Evolutionary conservation across 345 rosid genomes (phyloP).

Genomic region (Syzygium aqueum): DNA sequence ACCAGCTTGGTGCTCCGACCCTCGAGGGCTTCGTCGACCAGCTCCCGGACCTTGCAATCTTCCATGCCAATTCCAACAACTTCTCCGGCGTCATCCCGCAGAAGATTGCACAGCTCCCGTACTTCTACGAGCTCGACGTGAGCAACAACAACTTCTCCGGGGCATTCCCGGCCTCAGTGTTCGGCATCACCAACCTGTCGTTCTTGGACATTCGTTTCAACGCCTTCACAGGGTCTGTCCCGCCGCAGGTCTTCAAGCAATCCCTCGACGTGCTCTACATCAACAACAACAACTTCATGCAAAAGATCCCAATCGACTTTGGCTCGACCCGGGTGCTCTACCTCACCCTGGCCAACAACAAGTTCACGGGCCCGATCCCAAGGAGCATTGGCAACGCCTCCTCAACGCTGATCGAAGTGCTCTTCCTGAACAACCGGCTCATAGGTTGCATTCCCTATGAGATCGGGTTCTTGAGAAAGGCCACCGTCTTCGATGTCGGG

Average conservation of each 20-base stretch:
- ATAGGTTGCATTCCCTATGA: slow-evolving; percentile 35
- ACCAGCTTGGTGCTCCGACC: neutral
- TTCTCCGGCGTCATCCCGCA: slow-evolving; percentile 10
- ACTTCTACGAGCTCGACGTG: slow-evolving; percentile 30
- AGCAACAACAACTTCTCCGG: slow-evolving; percentile 71
- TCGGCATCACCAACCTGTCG: slow-evolving; percentile 7
- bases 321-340: slow-evolving; percentile 20
- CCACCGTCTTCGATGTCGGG: slow-evolving; percentile 28
- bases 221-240: slow-evolving; percentile 27
- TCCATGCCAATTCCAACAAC: slow-evolving; percentile 44
- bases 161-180: slow-evolving; percentile 16
- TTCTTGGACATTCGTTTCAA: slow-evolving; percentile 39
- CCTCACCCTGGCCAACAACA: slow-evolving; percentile 37
- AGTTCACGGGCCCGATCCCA: slow-evolving; percentile 29
- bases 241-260: slow-evolving; percentile 20
- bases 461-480: slow-evolving; percentile 19
- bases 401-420: slow-evolving; percentile 19
- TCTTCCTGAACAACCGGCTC: slow-evolving; percentile 23
- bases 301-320: slow-evolving; percentile 15
- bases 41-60: slow-evolving; percentile 31
- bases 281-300: slow-evolving; percentile 34
- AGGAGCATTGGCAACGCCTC: slow-evolving; percentile 15
- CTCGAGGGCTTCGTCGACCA: slow-evolving; percentile 15
- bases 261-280: slow-evolving; percentile 22
- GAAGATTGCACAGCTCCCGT: neutral